Base-by-base conservation (phyloP, 495 filamentous ascomycete species). In the Amphirosellinia nigrospora region DNA sequence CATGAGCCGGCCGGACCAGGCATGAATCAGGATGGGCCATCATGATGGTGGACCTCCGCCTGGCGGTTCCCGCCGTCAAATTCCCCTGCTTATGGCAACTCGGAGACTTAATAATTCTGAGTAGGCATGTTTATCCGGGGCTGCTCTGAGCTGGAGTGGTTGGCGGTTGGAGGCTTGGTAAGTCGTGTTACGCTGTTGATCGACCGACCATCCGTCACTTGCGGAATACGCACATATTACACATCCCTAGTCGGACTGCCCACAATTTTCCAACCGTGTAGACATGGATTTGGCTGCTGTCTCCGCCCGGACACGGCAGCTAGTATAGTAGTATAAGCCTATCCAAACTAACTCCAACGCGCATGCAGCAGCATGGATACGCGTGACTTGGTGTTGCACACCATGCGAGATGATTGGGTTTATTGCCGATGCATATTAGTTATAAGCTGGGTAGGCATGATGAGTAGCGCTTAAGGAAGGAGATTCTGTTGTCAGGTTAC, bases 161-260 rank as follows among this genome's bases (percentile, higher is more conserved):
- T 34, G 55, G 55, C 16, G 26, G 61, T 38, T 21, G 28, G 15
- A 64, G 61, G n/a, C 58, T 41, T 48, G 28, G 41, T 32, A 15
- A 50, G 38, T 34, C 15, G 21, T 6, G 7, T 15, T 46, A 19
- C 23, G 15, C 15, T 32, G 30, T 41, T 23, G 61, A 64, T 19
- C n/a, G 26, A 48, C 61, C 30, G 61, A 64, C 28, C 19, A 28
- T 64, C 61, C 61, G 61, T 30, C 36, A 36, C 61, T 16, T 64
- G 61, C 61, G 61, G 43, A 50, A 64, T 50, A 34, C 61, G 61
- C 61, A 64, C 61, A 23, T 43, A 50, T 36, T 38, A 64, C 61
- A 23, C 30, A 50, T 36, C 21, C 30, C 30, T 9, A 36, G 55
- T 16, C 50, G 5, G 16, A 1, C 21, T 36, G 30, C 32, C 55